phyloP scores from a whole-genome alignment of 441 rosid genomes.

The Adansonia grandidieri region DNA sequence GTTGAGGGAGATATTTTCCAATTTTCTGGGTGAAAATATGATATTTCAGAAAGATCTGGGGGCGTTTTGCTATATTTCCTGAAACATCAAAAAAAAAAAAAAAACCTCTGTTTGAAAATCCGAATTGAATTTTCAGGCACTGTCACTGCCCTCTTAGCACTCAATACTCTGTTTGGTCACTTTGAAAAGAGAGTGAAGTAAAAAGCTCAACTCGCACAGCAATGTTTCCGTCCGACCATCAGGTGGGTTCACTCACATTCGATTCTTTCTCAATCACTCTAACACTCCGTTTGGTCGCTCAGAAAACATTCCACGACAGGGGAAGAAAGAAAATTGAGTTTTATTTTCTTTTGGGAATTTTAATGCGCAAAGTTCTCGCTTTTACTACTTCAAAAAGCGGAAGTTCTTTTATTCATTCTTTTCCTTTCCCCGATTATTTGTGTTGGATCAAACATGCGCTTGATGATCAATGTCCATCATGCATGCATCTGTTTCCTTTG shows the following conservation, averaged over 20 bases:
- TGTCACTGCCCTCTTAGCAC: background rate
- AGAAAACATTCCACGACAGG: background rate
- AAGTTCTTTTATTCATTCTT: background rate
- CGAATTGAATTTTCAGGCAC: background rate
- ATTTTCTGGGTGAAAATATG: background rate
- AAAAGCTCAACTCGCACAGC: background rate
- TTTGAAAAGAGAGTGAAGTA: background rate
- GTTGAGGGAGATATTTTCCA: no score
- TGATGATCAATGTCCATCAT: background rate
- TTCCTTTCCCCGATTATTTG: background rate
- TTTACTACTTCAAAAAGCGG: background rate
- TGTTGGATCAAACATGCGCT: background rate
- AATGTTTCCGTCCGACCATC: conserved; percentile 23
- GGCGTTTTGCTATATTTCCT: background rate
- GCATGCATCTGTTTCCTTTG: background rate
- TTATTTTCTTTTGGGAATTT: background rate
- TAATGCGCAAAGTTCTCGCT: background rate
- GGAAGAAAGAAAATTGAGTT: background rate
- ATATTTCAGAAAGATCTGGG: background rate
- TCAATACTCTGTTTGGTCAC: no score
- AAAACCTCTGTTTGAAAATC: background rate
- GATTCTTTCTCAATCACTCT: background rate
- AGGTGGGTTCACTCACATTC: conserved; percentile 23
- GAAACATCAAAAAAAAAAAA: background rate
- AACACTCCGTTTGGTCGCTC: background rate